phyloP scores from a whole-genome alignment of 495 filamentous ascomycete genomes.

The Ramalina intermedia region DNA sequence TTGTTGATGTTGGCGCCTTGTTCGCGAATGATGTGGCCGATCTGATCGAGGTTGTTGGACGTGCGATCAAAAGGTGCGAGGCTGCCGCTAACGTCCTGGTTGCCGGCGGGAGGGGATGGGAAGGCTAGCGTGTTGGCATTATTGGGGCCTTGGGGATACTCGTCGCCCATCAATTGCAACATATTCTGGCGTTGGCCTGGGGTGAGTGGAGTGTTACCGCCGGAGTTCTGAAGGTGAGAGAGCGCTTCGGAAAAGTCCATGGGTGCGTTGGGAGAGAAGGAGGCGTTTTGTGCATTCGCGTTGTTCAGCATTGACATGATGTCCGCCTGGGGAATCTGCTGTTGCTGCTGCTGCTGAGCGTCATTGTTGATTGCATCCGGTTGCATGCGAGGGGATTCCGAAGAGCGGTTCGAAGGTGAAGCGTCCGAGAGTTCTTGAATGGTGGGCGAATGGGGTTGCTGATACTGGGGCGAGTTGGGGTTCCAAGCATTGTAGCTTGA shows the following conservation, averaged over 20 bases:
- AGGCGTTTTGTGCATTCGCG: slow-evolving; percentile 49
- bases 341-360: slow-evolving; percentile 14
- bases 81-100: slow-evolving; percentile 45
- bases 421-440: slow-evolving; percentile 24
- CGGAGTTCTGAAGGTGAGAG: slow-evolving; percentile 48
- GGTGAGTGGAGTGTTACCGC: slow-evolving; percentile 53
- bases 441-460: slow-evolving; percentile 8
- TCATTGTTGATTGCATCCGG: slow-evolving; percentile 8
- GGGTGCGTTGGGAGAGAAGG: slow-evolving; percentile 26
- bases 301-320: slow-evolving; percentile 84
- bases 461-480: background rate
- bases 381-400: slow-evolving; percentile 12
- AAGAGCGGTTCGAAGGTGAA: slow-evolving; percentile 10
- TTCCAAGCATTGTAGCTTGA: background rate
- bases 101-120: slow-evolving; percentile 23
- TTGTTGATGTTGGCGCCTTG: slow-evolving; percentile 59
- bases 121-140: slow-evolving; percentile 43
- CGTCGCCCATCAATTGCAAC: slow-evolving; percentile 62
- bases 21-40: slow-evolving; percentile 58
- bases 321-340: slow-evolving; percentile 39
- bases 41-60: slow-evolving; percentile 58
- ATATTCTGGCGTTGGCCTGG: slow-evolving; percentile 65
- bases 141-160: slow-evolving; percentile 17
- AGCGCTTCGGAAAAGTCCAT: slow-evolving; percentile 66
- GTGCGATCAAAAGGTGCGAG: slow-evolving; percentile 63